Percentiles rank a stretch among this genome's conserved stretches.
Conservation (phyloP, 1,284 basidiomycete species). For the Sphaerobolus stellatus region DNA sequence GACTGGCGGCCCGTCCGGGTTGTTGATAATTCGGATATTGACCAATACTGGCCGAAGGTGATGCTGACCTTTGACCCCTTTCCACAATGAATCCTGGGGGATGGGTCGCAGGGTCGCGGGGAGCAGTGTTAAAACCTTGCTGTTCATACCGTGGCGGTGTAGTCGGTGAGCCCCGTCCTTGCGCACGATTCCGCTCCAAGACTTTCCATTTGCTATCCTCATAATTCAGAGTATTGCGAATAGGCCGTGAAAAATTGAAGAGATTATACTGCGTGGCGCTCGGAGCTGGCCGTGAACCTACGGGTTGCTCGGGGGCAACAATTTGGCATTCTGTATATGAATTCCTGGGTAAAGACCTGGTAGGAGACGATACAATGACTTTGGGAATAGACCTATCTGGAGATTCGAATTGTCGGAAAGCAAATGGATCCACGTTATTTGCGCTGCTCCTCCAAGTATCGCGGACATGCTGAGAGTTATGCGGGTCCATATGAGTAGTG, state of each 20-base stretch:
- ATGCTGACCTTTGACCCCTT: too few relatives aligned
- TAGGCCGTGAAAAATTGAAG: slow-evolving; percentile 15
- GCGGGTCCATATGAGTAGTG: slow-evolving; percentile 1
- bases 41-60: too few relatives aligned
- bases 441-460: slow-evolving; percentile 3
- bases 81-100: too few relatives aligned
- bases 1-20: background rate
- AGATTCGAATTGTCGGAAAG: slow-evolving; percentile 46
- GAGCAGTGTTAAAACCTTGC: too few relatives aligned
- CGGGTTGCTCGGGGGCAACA: background rate
- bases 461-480: background rate
- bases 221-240: slow-evolving; percentile 17
- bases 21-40: background rate
- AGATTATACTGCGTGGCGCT: slow-evolving; percentile 7
- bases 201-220: slow-evolving; percentile 12
- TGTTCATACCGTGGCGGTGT: background rate
- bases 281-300: background rate
- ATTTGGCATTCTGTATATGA: background rate
- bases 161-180: background rate
- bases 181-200: slow-evolving; percentile 5
- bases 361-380: slow-evolving; percentile 45
- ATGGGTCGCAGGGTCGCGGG: too few relatives aligned
- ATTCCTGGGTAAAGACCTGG: background rate
- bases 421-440: slow-evolving; percentile 5
- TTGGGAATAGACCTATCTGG: slow-evolving; percentile 42